These are phyloP conservation scores for Xylaria arbuscula DNA, from an alignment of 2,329 filamentous ascomycete species.

Conservation along the genomic window DNA sequence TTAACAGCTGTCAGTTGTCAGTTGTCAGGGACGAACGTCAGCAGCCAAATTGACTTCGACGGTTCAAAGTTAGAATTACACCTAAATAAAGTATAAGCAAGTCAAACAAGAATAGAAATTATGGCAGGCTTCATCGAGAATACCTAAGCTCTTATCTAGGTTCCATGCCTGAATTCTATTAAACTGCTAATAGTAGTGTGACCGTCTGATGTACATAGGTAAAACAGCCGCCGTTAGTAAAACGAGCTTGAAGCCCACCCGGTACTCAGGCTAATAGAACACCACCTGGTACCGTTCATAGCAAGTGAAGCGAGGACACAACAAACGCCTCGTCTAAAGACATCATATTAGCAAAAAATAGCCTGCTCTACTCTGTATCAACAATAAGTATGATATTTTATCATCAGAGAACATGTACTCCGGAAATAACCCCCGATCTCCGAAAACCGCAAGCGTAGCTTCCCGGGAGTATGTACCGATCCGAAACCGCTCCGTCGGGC, in stretches of 20 bases:
- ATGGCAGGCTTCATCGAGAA: not conserved
- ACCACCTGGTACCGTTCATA: not conserved
- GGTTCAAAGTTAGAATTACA: not conserved
- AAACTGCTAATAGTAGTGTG: not conserved
- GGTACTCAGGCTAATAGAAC: conserved; percentile 29
- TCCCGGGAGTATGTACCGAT: conserved; percentile 11
- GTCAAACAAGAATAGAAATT: too few relatives aligned
- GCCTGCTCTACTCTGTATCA: too few relatives aligned
- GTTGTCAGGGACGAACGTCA: not conserved
- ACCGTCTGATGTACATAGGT: conserved; percentile 27
- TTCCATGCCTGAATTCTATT: not conserved
- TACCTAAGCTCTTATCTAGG: not conserved
- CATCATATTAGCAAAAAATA: not conserved
- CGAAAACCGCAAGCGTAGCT: not conserved
- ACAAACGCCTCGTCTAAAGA: not conserved
- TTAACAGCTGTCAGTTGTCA: not conserved
- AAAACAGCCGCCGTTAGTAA: conserved; percentile 22
- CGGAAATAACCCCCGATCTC: too few relatives aligned
- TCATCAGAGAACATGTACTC: too few relatives aligned
- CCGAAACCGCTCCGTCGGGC: conserved; percentile 29
- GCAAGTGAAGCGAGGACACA: not conserved
- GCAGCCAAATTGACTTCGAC: not conserved
- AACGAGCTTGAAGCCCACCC: not conserved
- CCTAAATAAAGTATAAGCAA: too few relatives aligned
- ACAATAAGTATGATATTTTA: too few relatives aligned